These are phyloP conservation scores for Epichloe sp. DNA, from an alignment of 2,329 filamentous ascomycete genomes.

Conservation along the genomic window DNA sequence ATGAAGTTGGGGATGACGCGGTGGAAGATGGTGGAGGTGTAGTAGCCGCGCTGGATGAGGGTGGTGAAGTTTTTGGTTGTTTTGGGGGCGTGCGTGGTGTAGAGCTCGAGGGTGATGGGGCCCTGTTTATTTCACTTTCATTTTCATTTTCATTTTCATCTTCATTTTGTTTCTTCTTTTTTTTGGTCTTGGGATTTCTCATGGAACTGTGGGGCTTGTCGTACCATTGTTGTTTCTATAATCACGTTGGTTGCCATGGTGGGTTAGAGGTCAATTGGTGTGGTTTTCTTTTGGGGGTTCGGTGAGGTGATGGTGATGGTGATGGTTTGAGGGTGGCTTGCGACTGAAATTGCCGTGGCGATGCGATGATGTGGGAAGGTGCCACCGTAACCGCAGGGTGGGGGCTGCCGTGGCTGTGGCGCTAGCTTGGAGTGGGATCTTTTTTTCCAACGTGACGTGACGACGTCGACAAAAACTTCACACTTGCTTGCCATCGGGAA, in stretches of 20 bases:
- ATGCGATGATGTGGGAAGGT: too few relatives aligned
- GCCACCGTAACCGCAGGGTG: too few relatives aligned
- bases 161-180: too few relatives aligned
- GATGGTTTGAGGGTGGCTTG: neutral
- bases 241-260: constrained; percentile 64
- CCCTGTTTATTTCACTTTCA: constrained; percentile 39
- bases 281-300: neutral
- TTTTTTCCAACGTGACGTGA: neutral
- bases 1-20: constrained; percentile 94
- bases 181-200: too few relatives aligned
- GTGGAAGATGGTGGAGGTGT: constrained; percentile 76
- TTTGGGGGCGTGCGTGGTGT: constrained; percentile 75
- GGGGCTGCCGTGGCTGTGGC: neutral
- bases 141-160: too few relatives aligned
- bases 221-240: constrained; percentile 75
- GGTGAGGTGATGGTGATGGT: neutral
- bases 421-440: neutral
- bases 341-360: neutral
- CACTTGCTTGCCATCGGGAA: too few relatives aligned
- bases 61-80: constrained; percentile 81
- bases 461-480: too few relatives aligned
- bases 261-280: neutral
- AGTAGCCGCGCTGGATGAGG: constrained; percentile 74
- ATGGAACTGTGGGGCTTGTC: constrained; percentile 11
- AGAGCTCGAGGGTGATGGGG: constrained; percentile 75